A percentile compares a stretch with the other conserved stretches of the same genome.
Evolutionary conservation across 164 flowering plant genomes (phyloP).

Genomic region (Chloranthus sessilifolius): DNA sequence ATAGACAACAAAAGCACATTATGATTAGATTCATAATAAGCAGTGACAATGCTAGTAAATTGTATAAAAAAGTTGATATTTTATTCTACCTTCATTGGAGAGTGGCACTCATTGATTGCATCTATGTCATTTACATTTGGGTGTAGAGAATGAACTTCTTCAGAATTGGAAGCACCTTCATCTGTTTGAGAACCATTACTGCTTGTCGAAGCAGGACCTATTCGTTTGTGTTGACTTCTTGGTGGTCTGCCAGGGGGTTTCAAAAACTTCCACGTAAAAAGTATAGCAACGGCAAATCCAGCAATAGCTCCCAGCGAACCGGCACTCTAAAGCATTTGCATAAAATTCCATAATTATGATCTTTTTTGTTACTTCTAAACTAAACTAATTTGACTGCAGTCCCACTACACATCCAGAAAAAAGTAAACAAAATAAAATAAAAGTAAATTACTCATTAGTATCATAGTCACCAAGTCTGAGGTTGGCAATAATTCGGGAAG

Average conservation of each 20-base stretch:
- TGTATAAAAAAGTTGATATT: not conserved
- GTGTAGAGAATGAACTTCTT: not conserved
- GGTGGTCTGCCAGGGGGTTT: conserved; percentile 17
- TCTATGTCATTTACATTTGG: not conserved
- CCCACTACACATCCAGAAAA: no score
- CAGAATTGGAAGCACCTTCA: conserved; percentile 10
- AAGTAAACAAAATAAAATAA: no score
- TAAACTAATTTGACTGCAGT: no score
- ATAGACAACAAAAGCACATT: conserved; percentile 9
- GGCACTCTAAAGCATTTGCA: conserved; percentile 29
- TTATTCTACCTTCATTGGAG: conserved; percentile 16
- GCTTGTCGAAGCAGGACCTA: conserved; percentile 20
- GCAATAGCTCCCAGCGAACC: conserved; percentile 34
- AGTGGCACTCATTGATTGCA: conserved; percentile 10
- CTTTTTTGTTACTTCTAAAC: no score
- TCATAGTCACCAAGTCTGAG: no score
- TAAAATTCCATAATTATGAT: no score
- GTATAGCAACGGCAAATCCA: conserved; percentile 32
- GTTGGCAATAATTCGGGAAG: no score
- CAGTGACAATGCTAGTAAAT: not conserved
- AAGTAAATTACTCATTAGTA: no score
- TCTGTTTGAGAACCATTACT: conserved; percentile 7
- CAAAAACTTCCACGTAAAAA: conserved; percentile 32
- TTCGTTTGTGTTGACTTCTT: conserved; percentile 17
- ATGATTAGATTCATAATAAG: not conserved